Conservation (phyloP, 495 filamentous ascomycete species). For the Cercophora samala region DNA sequence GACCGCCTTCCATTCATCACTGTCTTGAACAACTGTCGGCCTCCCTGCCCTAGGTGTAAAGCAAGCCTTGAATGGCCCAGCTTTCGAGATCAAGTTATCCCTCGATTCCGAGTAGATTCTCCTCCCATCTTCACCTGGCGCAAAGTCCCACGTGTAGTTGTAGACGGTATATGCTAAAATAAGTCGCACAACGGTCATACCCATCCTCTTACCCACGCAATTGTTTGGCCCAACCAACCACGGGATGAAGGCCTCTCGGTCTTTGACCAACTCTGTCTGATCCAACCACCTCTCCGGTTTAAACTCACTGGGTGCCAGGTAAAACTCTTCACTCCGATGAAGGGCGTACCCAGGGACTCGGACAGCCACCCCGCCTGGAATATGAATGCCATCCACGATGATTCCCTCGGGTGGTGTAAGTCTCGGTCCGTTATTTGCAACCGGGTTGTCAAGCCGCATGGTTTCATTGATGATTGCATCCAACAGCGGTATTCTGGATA, state of each 20-base stretch:
- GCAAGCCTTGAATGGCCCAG: conserved; percentile 17
- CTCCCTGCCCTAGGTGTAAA: conserved; percentile 14
- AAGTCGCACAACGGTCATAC: conserved; percentile 30
- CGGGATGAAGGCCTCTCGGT: conserved; percentile 49
- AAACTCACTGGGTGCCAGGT: conserved; percentile 6
- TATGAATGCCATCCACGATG: conserved; percentile 40
- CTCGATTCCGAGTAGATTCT: conserved; percentile 14
- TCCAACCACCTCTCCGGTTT: conserved; percentile 55
- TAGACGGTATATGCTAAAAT: conserved; percentile 25
- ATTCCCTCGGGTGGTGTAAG: conserved; percentile 47
- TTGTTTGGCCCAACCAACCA: conserved; percentile 41
- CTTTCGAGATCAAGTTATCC: conserved; percentile 21
- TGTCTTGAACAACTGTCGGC: too few species aligned
- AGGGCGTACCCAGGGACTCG: conserved; percentile 47
- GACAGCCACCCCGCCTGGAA: conserved; percentile 45
- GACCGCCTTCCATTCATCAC: too few species aligned
- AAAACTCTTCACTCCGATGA: conserved; percentile 3
- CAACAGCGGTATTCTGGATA: conserved; percentile 30
- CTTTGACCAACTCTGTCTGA: conserved; percentile 40
- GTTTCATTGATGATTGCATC: conserved; percentile 55
- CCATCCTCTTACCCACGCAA: conserved; percentile 34
- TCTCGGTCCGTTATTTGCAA: conserved; percentile 45
- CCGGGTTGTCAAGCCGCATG: conserved; percentile 52
- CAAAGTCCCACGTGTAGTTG: conserved; percentile 20
- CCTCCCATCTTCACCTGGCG: conserved; percentile 24